Evolutionary conservation across 2,329 filamentous ascomycete species (phyloP).

Genomic region (Sporothrix phasma): DNA sequence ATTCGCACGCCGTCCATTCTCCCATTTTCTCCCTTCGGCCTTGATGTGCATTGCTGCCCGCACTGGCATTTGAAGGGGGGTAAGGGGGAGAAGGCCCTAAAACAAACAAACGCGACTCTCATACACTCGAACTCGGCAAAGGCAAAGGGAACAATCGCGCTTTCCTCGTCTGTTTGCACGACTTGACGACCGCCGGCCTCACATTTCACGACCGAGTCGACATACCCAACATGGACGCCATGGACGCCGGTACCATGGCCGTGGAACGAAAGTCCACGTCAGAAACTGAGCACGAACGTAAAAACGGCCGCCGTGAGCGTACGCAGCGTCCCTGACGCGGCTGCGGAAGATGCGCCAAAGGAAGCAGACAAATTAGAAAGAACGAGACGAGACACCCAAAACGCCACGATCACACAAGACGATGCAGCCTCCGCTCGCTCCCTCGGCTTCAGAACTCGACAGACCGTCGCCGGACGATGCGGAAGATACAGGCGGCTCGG

Average conservation of each 20-base stretch:
- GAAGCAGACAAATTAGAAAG: neutral
- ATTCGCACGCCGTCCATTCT: neutral
- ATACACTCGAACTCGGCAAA: neutral
- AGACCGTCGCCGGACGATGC: conserved; percentile 5
- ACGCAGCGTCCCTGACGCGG: neutral
- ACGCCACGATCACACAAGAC: neutral
- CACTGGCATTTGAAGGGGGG: conserved; percentile 12
- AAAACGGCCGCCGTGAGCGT: neutral
- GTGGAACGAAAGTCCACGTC: neutral
- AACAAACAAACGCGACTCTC: neutral
- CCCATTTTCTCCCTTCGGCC: conserved; percentile 10
- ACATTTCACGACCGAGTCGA: neutral
- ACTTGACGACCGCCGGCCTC: neutral
- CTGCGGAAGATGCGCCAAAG: neutral
- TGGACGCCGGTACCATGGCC: neutral
- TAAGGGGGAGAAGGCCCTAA: conserved; percentile 7
- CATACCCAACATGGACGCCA: neutral
- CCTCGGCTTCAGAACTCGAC: conserved; percentile 6
- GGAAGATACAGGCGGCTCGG: neutral
- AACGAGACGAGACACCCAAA: neutral
- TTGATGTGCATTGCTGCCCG: conserved; percentile 9
- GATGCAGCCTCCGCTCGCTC: neutral
- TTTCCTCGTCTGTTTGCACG: neutral
- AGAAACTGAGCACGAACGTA: neutral
- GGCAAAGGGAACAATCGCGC: neutral